A percentile compares a stretch with the other conserved stretches of the same genome.
Evolutionary conservation across 179 eudicot genomes (phyloP).

Genomic region (Sideroxylon spinosum): DNA sequence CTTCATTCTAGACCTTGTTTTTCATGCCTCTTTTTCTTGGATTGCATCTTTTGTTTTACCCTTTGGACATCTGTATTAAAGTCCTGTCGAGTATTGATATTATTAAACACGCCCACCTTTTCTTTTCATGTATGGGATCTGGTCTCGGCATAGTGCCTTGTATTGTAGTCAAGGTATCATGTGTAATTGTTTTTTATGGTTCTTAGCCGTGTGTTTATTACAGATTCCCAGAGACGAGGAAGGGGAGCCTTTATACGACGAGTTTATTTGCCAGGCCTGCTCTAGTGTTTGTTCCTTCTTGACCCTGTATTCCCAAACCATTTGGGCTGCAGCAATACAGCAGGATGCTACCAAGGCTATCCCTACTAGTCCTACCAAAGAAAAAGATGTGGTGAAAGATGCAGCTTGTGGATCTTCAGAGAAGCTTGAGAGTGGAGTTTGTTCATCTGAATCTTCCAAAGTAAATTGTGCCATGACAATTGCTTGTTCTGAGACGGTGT

Average conservation of each 20-base stretch:
- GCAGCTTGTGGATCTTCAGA: constrained; percentile 23
- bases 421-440: constrained; percentile 22
- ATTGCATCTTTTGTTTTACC: no score
- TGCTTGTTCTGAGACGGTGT: constrained; percentile 22
- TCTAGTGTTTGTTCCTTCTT: constrained; percentile 62
- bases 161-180: no score
- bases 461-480: constrained; percentile 9
- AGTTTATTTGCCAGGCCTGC: constrained; percentile 74
- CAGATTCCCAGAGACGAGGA: constrained; percentile 91
- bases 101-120: no score
- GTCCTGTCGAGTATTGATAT: no score
- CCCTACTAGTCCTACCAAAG: constrained; percentile 36
- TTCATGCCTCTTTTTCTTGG: no score
- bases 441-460: constrained; percentile 19
- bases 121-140: no score
- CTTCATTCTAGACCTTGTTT: no score
- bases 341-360: constrained; percentile 28
- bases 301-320: constrained; percentile 55
- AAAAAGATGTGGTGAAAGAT: constrained; percentile 47
- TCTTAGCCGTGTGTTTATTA: not conserved
- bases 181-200: no score
- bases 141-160: no score
- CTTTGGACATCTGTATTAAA: no score
- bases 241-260: constrained; percentile 77
- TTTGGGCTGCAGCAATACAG: constrained; percentile 42